Base-by-base conservation (phyloP, 2,329 filamentous ascomycete genomes). In the Intubia oerlemansii region DNA sequence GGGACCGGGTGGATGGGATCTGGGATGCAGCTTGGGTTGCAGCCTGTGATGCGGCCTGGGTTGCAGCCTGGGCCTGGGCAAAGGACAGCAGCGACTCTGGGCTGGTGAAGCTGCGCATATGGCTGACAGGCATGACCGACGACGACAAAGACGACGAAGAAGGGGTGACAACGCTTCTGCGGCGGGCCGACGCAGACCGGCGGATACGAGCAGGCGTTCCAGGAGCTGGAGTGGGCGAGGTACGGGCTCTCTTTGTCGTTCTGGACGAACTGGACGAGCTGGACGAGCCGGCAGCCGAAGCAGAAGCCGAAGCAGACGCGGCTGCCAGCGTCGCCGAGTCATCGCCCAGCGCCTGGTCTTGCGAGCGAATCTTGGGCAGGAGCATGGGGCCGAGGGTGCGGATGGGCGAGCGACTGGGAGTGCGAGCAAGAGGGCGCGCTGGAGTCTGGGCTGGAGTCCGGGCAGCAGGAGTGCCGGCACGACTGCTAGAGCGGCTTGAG, bases 361-460 rank as follows among this genome's bases (percentile, higher is more conserved):
- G 81, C 23, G 67, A 67, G 35, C 81, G 67, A 53, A 90, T 84
- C 61, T 82, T 88, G 44, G 81, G 81, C 18, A 91, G 60, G 34
- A 91, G 57, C 27, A 80, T 57, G 29, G 80, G 79, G 29, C 80
- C 79, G 52, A 82, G 74, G 36, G 80, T 74, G 35, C 72, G 65
- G 40, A 84, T 66, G 34, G 79, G 19, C 19, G n/a, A n/a, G n/a
- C n/a, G n/a, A n/a, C 13, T 21, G 24, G 9, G 20, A 8, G 5
- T 22, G 77, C 19, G 77, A 76, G 37, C 60, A 55, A 23, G 60
- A 53, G 22, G 78, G 77, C 10, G 76, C 82, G 30, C 71, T 75
- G 41, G 39, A 64, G n/a, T n/a, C n/a, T n/a, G n/a, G 59, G 13
- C 73, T 77, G 53, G 18, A 1, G 29, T 19, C 5, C 21, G 23